These are phyloP conservation scores for Penicillium decumbens DNA, from an alignment of 2,329 filamentous ascomycete genomes.

Conservation along the genomic window DNA sequence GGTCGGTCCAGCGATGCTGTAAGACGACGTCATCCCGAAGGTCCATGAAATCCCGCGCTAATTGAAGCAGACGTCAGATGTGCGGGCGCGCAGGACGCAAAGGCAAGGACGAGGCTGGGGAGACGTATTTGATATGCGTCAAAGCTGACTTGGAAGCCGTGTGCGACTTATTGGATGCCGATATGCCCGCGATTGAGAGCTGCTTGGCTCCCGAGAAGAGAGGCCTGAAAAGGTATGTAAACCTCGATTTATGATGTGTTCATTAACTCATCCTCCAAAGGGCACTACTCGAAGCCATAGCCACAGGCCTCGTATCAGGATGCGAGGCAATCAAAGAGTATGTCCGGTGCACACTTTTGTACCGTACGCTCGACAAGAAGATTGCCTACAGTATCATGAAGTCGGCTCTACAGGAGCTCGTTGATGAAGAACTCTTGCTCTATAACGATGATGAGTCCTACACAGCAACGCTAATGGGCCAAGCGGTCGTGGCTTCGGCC, in stretches of 20 bases:
- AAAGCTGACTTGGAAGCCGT: slow-evolving; percentile 65
- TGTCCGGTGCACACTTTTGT: slow-evolving; percentile 62
- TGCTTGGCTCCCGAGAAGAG: slow-evolving; percentile 63
- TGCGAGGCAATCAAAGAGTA: slow-evolving; percentile 63
- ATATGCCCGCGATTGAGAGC: slow-evolving; percentile 65
- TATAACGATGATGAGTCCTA: slow-evolving; percentile 51
- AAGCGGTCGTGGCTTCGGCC: slow-evolving; percentile 66
- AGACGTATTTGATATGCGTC: slow-evolving; percentile 71
- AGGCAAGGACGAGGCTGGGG: slow-evolving; percentile 71
- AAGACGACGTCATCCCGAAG: slow-evolving; percentile 18
- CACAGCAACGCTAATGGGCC: slow-evolving; percentile 61
- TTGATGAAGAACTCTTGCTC: slow-evolving; percentile 53
- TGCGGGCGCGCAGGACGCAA: slow-evolving; percentile 71
- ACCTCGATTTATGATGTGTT: neutral
- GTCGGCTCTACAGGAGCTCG: slow-evolving; percentile 57
- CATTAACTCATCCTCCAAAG: slow-evolving; percentile 38
- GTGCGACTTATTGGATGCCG: slow-evolving; percentile 65
- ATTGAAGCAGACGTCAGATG: slow-evolving; percentile 60
- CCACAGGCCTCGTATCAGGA: slow-evolving; percentile 63
- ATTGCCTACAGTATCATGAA: slow-evolving; percentile 53
- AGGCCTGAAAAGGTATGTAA: slow-evolving; percentile 58
- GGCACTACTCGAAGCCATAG: slow-evolving; percentile 66
- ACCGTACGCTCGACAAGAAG: slow-evolving; percentile 50
- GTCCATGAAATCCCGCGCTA: slow-evolving; percentile 15
- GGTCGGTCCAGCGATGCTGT: slow-evolving; percentile 72